Evolutionary conservation across 345 rosid genomes (phyloP), one percentile per base, ranked within the genome.

Genomic region (Garcia nutans): DNA sequence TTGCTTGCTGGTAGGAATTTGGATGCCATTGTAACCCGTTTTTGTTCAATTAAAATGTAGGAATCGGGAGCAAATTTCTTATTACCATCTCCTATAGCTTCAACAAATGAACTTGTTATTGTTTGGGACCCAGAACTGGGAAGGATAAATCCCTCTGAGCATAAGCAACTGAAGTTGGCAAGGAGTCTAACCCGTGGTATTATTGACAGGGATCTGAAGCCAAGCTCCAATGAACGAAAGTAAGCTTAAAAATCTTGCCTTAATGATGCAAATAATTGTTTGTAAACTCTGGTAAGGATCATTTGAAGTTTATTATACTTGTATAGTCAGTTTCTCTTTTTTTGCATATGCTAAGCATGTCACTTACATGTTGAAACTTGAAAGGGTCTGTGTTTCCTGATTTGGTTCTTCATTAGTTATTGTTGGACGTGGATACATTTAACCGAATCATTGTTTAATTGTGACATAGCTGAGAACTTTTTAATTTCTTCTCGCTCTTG

Each of bases 111-210:
- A 88, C 92, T 91, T 76, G 98, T 95, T 77, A 86, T 84, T 65
- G 97, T 93, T 42, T 93, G 98, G 97, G 99, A 93, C 79, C 94
- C 96, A 70, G 99, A 95, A 78, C 81, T 93, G 70, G 99, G 98
- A 82, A 95, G 76, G 88, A 84, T 86, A 76, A 93, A 93, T 86
- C 99, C 96, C n/a, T 90, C 98, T 24, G 99, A 95, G 87, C 94
- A 93, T 88, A 95, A 95, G 89, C 98, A 95, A 87, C 82, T 95
- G 57, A 95, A 95, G 88, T 86, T 95, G 68, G 99, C 99, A 13
- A 90, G 99, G 85, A 95, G 99, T 85, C 84, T 95, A 84, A 87
- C 93, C 57, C 96, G 99, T 79, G 97, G 97, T 74, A 93, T 95
- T 75, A 95, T 95, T 78, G 98, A 95, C 85, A 95, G 93, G 89